These are phyloP conservation scores for Xylariaceae sp. DNA, from an alignment of 2,329 filamentous ascomycete genomes.

Conservation along the genomic window DNA sequence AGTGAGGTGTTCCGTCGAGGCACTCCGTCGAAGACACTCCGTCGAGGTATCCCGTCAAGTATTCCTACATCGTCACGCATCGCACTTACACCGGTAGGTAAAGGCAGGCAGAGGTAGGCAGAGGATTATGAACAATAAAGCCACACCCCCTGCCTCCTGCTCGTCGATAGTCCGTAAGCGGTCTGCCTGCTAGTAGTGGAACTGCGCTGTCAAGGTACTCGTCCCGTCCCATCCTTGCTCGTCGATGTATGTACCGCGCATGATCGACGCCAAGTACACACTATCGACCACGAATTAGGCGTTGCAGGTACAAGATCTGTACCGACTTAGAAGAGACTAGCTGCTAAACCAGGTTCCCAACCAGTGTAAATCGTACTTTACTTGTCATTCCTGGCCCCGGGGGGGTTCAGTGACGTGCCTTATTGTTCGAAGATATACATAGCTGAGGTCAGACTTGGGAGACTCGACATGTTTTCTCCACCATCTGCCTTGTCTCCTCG, in stretches of 20 bases:
- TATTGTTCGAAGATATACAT: conserved; percentile 19
- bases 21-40: too few species aligned
- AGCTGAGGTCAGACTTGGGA: conserved; percentile 18
- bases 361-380: conserved; percentile 19
- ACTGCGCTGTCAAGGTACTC: conserved; percentile 24
- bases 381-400: conserved; percentile 13
- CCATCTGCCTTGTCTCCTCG: neutral
- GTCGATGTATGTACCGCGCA: conserved; percentile 25
- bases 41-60: too few species aligned
- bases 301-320: conserved; percentile 22
- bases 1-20: too few species aligned
- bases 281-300: conserved; percentile 23
- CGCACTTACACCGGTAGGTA: neutral
- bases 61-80: too few species aligned
- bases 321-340: conserved; percentile 12
- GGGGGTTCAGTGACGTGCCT: conserved; percentile 16
- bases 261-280: conserved; percentile 28
- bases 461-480: conserved; percentile 21
- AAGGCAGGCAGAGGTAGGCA: too few species aligned
- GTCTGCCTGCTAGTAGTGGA: conserved; percentile 22
- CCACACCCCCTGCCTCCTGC: conserved; percentile 21
- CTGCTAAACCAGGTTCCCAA: conserved; percentile 6
- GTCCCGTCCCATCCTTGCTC: conserved; percentile 26
- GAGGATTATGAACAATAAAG: conserved; percentile 23
- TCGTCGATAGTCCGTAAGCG: conserved; percentile 27